Evolutionary conservation across 495 filamentous ascomycete genomes (phyloP).

Genomic region (Staphylotrichum longicolle): DNA sequence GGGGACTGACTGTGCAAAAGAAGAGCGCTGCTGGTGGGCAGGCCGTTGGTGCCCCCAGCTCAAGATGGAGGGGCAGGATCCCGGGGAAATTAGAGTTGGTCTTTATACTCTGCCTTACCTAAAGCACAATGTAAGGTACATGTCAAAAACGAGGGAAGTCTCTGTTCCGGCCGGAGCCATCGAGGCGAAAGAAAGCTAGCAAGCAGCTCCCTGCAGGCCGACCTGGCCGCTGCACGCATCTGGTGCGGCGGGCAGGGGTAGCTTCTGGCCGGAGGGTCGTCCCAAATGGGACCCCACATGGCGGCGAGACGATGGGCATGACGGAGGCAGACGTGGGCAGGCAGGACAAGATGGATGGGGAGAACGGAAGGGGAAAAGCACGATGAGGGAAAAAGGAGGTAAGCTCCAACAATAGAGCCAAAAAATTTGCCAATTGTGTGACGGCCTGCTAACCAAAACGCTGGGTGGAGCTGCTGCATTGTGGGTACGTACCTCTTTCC

Average conservation of each 20-base stretch:
- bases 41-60: constrained; percentile 45
- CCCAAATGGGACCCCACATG: constrained; percentile 25
- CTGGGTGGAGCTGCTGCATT: constrained; percentile 9
- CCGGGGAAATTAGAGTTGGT: constrained; percentile 40
- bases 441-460: constrained; percentile 9
- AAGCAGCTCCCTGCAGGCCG: constrained; percentile 33
- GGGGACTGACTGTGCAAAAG: too few relatives aligned
- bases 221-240: constrained; percentile 18
- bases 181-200: constrained; percentile 27
- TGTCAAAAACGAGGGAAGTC: constrained; percentile 23
- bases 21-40: constrained; percentile 40
- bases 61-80: constrained; percentile 41
- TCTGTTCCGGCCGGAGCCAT: constrained; percentile 31
- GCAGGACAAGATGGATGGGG: constrained; percentile 10
- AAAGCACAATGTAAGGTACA: constrained; percentile 26
- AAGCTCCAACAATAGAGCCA: constrained; percentile 21
- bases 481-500: constrained; percentile 3
- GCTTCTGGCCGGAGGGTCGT: constrained; percentile 16
- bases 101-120: constrained; percentile 39
- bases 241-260: constrained; percentile 20
- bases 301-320: constrained; percentile 26
- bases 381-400: constrained; percentile 17
- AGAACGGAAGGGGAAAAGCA: constrained; percentile 15
- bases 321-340: constrained; percentile 17
- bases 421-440: constrained; percentile 18